Evolutionary conservation across 208 protist species (phyloP).

Genomic region (Wallacemonas collosoma): DNA sequence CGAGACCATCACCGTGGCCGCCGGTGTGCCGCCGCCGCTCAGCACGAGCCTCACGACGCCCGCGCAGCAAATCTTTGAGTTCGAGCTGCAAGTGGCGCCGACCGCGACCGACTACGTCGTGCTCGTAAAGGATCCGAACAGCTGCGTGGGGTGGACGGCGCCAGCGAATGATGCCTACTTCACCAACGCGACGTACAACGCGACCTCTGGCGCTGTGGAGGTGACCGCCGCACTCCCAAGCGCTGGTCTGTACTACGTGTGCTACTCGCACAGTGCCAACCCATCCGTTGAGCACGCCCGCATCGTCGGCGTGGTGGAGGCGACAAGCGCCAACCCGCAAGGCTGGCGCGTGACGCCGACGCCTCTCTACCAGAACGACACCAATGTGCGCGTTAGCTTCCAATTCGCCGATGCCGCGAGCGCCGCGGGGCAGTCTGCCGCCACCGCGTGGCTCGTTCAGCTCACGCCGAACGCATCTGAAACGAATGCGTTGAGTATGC

Average conservation of each 20-base stretch:
- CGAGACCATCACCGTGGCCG: conserved; percentile 35
- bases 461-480: conserved; percentile 22
- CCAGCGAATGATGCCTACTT: conserved; percentile 36
- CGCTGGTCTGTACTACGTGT: conserved; percentile 74
- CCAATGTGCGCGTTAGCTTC: conserved; percentile 31
- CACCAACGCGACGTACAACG: conserved; percentile 26
- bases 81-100: conserved; percentile 44
- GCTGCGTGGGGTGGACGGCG: conserved; percentile 48
- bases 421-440: conserved; percentile 15
- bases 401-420: conserved; percentile 26
- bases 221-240: conserved; percentile 54
- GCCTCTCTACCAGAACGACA: conserved; percentile 57
- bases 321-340: conserved; percentile 42
- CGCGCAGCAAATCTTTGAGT: conserved; percentile 46
- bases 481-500: conserved; percentile 28
- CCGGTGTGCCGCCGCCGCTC: conserved; percentile 52
- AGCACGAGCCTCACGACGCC: conserved; percentile 17
- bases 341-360: conserved; percentile 57
- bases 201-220: conserved; percentile 13
- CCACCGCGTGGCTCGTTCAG: conserved; percentile 44
- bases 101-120: conserved; percentile 63
- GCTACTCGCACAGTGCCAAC: conserved; percentile 70
- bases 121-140: conserved; percentile 40
- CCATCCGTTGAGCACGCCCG: conserved; percentile 62
- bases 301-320: conserved; percentile 62